These are phyloP conservation scores for Cordyceps cateniannulata DNA, from an alignment of 2,329 filamentous ascomycete species.

Conservation along the genomic window DNA sequence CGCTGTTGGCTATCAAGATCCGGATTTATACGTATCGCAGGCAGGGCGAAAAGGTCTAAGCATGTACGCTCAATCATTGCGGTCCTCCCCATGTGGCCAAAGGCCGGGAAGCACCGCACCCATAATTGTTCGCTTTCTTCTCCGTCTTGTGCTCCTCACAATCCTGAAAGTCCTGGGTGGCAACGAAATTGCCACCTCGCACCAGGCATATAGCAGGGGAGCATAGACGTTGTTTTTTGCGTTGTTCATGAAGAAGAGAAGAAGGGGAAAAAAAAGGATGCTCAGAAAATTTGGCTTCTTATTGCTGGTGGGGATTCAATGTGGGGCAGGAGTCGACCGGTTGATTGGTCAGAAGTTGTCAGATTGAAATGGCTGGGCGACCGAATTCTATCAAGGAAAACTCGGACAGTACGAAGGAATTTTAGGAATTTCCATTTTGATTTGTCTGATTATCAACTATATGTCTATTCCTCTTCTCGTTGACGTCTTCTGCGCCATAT, in stretches of 20 bases:
- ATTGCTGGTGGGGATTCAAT: constrained; percentile 3
- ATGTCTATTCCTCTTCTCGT: no score
- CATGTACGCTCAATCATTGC: constrained; percentile 56
- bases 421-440: no score
- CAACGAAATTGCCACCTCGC: constrained; percentile 37
- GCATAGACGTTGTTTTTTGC: constrained; percentile 40
- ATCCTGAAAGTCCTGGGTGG: constrained; percentile 42
- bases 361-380: background rate
- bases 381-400: no score
- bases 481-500: no score
- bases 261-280: constrained; percentile 15
- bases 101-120: constrained; percentile 49
- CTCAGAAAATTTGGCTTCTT: constrained; percentile 4
- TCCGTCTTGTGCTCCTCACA: constrained; percentile 44
- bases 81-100: constrained; percentile 44
- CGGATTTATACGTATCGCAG: background rate
- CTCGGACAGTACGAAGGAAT: no score
- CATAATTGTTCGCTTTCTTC: constrained; percentile 52
- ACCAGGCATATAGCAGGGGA: constrained; percentile 32
- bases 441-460: no score
- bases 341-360: background rate
- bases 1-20: background rate
- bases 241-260: constrained; percentile 37
- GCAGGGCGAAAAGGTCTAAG: background rate
- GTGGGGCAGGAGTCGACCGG: background rate